These are phyloP conservation scores for Teunomyces kruisii DNA, from an alignment of 805 yeast species.

Conservation along the genomic window DNA sequence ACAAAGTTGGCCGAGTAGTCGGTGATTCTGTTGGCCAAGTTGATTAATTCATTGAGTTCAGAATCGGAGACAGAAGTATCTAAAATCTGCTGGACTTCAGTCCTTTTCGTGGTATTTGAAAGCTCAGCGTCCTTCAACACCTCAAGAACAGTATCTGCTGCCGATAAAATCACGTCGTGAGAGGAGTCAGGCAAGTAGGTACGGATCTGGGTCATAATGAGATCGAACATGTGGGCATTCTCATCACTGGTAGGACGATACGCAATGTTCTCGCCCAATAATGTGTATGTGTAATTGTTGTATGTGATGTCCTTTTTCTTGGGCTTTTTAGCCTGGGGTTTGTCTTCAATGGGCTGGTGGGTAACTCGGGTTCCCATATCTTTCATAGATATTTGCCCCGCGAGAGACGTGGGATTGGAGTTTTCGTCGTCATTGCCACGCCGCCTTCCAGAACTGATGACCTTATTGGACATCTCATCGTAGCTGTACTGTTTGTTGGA, in stretches of 20 bases:
- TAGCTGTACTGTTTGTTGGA: conserved; percentile 46
- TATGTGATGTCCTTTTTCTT: conserved; percentile 8
- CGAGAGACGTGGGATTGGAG: conserved; percentile 70
- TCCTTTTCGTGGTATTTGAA: conserved; percentile 45
- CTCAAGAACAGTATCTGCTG: conserved; percentile 65
- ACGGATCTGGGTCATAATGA: conserved; percentile 58
- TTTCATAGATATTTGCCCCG: conserved; percentile 61
- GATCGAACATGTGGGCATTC: conserved; percentile 51
- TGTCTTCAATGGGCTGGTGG: conserved; percentile 10
- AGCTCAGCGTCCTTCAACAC: conserved; percentile 48
- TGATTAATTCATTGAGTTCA: conserved; percentile 46
- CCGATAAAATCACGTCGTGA: conserved; percentile 67
- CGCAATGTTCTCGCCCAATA: conserved; percentile 45
- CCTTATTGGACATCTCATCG: conserved; percentile 78
- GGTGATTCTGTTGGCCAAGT: conserved; percentile 46
- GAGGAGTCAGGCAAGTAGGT: conserved; percentile 70
- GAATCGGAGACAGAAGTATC: conserved; percentile 37
- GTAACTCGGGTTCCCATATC: conserved; percentile 65
- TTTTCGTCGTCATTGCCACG: conserved; percentile 42
- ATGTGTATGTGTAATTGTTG: conserved; percentile 11
- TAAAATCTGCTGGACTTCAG: conserved; percentile 52
- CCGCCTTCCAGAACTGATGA: conserved; percentile 45
- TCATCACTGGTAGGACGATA: conserved; percentile 64
- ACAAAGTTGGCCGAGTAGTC: conserved; percentile 40
- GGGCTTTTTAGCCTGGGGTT: conserved; percentile 7